Percentiles rank a stretch among this genome's conserved stretches.
These are phyloP conservation scores for Lactifluus hygrophoroides DNA, from an alignment of 768 basidiomycete genomes.

Conservation along the genomic window DNA sequence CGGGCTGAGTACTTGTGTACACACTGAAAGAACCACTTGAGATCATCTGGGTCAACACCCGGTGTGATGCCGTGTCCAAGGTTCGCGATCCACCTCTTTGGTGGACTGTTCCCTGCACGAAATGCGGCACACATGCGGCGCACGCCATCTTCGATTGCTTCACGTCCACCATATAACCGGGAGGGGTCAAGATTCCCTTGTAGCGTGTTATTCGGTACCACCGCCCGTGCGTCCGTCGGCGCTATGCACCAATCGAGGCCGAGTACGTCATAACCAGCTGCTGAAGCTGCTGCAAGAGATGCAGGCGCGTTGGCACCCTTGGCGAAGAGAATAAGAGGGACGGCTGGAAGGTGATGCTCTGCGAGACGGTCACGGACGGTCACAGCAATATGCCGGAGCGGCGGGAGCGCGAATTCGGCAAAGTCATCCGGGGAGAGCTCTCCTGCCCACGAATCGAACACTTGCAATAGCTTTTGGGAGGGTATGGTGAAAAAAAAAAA, in stretches of 20 bases:
- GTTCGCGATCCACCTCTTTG: constrained; percentile 90
- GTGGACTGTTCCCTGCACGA: constrained; percentile 36
- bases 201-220: constrained; percentile 58
- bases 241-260: constrained; percentile 91
- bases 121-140: constrained; percentile 79
- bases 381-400: constrained; percentile 61
- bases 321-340: constrained; percentile 88
- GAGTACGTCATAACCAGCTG: constrained; percentile 76
- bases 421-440: constrained; percentile 90
- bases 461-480: constrained; percentile 68
- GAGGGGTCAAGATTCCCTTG: constrained; percentile 95
- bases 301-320: constrained; percentile 85
- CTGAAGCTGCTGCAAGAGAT: constrained; percentile 40
- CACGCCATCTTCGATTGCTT: constrained; percentile 80
- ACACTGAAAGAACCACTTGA: constrained; percentile 87
- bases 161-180: constrained; percentile 74
- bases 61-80: constrained; percentile 97
- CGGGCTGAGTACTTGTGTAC: constrained; percentile 67
- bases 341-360: constrained; percentile 42
- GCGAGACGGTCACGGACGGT: constrained; percentile 55
- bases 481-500: neutral
- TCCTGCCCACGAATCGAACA: constrained; percentile 96
- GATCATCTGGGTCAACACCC: constrained; percentile 87
- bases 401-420: constrained; percentile 63
- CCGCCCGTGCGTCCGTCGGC: constrained; percentile 55